These are phyloP conservation scores for Fusarium beomiforme DNA, from an alignment of 2,329 filamentous ascomycete genomes.

Conservation along the genomic window DNA sequence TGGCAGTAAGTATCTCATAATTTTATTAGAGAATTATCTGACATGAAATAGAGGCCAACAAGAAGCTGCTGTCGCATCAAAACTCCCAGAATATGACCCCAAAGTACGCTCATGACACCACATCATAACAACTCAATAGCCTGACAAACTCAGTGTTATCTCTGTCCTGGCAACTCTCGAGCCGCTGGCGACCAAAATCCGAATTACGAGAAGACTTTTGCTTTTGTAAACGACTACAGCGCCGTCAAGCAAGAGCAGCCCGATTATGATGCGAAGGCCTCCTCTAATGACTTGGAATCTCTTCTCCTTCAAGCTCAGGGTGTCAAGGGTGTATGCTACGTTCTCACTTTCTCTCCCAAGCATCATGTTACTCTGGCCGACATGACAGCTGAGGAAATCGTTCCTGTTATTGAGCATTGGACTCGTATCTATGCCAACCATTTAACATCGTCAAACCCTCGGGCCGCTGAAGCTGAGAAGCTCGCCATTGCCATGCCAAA, in stretches of 20 bases:
- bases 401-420: conserved; percentile 90
- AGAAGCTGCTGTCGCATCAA: conserved; percentile 74
- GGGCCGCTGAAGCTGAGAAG: conserved; percentile 56
- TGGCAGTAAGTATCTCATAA: conserved; percentile 81
- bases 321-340: conserved; percentile 95
- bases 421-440: conserved; percentile 88
- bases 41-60: conserved; percentile 72
- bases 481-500: conserved; percentile 53
- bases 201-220: conserved; percentile 85
- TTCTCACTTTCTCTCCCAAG: conserved; percentile 90
- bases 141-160: conserved; percentile 74
- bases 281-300: conserved; percentile 70
- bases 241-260: conserved; percentile 94
- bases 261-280: conserved; percentile 68
- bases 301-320: conserved; percentile 83
- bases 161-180: conserved; percentile 90
- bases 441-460: conserved; percentile 75
- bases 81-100: conserved; percentile 83
- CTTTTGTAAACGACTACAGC: conserved; percentile 97
- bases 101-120: conserved; percentile 56
- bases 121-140: neutral
- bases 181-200: conserved; percentile 90
- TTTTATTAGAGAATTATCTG: neutral
- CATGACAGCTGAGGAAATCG: conserved; percentile 78
- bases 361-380: conserved; percentile 95